phyloP scores from a whole-genome alignment of 202 grass and related monocot genomes.

The Alloteropsis angusta region DNA sequence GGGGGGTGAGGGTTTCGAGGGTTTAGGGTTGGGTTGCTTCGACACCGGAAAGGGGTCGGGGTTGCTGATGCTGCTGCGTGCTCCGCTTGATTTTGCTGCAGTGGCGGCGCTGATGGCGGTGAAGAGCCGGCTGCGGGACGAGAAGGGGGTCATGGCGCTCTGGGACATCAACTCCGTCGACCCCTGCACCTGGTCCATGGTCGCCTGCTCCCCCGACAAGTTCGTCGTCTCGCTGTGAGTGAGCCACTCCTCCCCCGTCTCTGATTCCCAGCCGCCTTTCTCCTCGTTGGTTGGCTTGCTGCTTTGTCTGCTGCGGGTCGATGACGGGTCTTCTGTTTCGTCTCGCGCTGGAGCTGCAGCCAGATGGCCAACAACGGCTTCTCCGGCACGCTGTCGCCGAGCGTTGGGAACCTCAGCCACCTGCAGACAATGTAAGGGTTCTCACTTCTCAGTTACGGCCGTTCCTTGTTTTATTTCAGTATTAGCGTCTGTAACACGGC shows the following conservation, averaged over 20 bases:
- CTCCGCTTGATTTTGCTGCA: constrained; percentile 8
- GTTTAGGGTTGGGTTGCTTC: constrained; percentile 14
- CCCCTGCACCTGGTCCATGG: constrained; percentile 98
- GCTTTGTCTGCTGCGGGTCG: neutral
- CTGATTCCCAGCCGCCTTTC: neutral
- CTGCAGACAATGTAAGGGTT: constrained; percentile 73
- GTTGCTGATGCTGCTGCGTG: neutral
- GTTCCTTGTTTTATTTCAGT: neutral
- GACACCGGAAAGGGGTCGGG: neutral
- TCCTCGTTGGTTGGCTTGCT: neutral
- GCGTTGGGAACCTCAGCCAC: constrained; percentile 77
- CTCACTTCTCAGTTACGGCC: neutral
- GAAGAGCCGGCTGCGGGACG: constrained; percentile 83
- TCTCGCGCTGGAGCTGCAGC: constrained; percentile 34
- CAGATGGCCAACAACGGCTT: constrained; percentile 86
- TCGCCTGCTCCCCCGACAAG: constrained; percentile 69
- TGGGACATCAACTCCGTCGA: constrained; percentile 98
- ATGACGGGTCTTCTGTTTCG: neutral
- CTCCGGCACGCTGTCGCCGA: constrained; percentile 66
- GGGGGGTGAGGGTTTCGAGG: neutral
- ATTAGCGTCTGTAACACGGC: neutral
- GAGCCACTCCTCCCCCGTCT: neutral
- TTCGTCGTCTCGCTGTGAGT: constrained; percentile 87
- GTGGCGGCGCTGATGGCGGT: constrained; percentile 93
- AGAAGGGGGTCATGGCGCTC: constrained; percentile 55